Evolutionary conservation across 306 rosid species (phyloP).

Genomic region (Trifolium fragiferum): DNA sequence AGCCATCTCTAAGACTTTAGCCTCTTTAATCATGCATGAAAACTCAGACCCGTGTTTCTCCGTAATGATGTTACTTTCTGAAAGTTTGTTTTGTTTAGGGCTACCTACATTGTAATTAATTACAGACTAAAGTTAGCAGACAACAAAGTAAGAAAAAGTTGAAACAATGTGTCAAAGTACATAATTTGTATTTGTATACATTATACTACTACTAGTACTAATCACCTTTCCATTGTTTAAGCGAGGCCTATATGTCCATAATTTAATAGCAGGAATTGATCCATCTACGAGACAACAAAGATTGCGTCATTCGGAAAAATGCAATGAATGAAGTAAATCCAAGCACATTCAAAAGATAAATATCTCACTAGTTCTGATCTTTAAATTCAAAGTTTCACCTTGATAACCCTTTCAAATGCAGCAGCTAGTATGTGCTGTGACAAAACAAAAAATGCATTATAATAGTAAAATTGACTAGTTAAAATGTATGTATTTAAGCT

Average conservation of each 20-base stretch:
- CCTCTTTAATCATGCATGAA: slow-evolving; percentile 81
- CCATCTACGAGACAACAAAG: slow-evolving; percentile 63
- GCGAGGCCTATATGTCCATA: slow-evolving; percentile 78
- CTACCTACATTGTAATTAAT: slow-evolving; percentile 53
- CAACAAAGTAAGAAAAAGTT: slow-evolving; percentile 23
- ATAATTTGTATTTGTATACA: slow-evolving; percentile 9
- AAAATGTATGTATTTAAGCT: too few relatives aligned
- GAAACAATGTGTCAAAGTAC: neutral
- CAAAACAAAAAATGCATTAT: too few relatives aligned
- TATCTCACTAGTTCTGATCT: too few relatives aligned
- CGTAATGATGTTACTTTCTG: slow-evolving; percentile 54
- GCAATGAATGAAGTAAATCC: too few relatives aligned
- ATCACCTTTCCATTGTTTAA: slow-evolving; percentile 67
- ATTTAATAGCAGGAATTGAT: slow-evolving; percentile 82
- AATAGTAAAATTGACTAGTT: too few relatives aligned
- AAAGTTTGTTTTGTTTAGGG: slow-evolving; percentile 46
- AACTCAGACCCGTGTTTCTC: slow-evolving; percentile 79
- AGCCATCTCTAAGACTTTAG: slow-evolving; percentile 69
- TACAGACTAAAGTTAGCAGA: slow-evolving; percentile 20
- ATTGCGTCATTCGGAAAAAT: too few relatives aligned
- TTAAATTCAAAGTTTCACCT: too few relatives aligned
- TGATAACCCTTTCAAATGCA: too few relatives aligned
- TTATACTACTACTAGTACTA: slow-evolving; percentile 36
- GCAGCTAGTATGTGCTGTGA: too few relatives aligned
- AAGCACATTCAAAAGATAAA: too few relatives aligned